Percentiles rank a stretch among this genome's conserved stretches.
Evolutionary conservation across 2,329 filamentous ascomycete species (phyloP).

Genomic region (Xylariaceae sp.): DNA sequence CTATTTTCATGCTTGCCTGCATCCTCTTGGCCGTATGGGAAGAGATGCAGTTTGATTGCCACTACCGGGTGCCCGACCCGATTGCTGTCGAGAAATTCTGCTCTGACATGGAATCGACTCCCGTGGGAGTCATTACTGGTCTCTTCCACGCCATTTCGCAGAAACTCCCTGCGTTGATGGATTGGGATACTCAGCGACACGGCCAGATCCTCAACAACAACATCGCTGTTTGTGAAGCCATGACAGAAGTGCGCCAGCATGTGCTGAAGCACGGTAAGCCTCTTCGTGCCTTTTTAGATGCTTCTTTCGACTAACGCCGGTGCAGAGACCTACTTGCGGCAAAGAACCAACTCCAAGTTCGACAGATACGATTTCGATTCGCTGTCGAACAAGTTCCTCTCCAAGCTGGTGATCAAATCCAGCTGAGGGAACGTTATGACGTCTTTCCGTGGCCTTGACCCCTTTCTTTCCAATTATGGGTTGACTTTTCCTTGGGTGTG

Average conservation of each 20-base stretch:
- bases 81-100: constrained; percentile 90
- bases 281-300: constrained; percentile 14
- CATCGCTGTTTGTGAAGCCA: constrained; percentile 83
- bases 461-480: constrained; percentile 30
- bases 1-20: constrained; percentile 94
- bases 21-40: constrained; percentile 95
- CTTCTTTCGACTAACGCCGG: constrained; percentile 37
- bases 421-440: constrained; percentile 50
- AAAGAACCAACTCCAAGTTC: constrained; percentile 75
- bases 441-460: no score
- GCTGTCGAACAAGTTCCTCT: constrained; percentile 94
- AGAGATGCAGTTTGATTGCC: constrained; percentile 97
- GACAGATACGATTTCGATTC: constrained; percentile 91
- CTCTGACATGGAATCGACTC: constrained; percentile 91
- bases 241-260: constrained; percentile 92
- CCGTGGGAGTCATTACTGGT: constrained; percentile 92
- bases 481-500: constrained; percentile 30
- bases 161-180: constrained; percentile 85
- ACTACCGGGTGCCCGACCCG: constrained; percentile 86
- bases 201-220: constrained; percentile 90
- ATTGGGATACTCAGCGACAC: constrained; percentile 92
- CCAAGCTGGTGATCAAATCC: constrained; percentile 91
- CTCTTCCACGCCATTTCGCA: constrained; percentile 97
- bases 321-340: constrained; percentile 80
- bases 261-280: constrained; percentile 87